These are phyloP conservation scores for Trichophyton verrucosum DNA, from an alignment of 2,329 filamentous ascomycete species.

Conservation along the genomic window DNA sequence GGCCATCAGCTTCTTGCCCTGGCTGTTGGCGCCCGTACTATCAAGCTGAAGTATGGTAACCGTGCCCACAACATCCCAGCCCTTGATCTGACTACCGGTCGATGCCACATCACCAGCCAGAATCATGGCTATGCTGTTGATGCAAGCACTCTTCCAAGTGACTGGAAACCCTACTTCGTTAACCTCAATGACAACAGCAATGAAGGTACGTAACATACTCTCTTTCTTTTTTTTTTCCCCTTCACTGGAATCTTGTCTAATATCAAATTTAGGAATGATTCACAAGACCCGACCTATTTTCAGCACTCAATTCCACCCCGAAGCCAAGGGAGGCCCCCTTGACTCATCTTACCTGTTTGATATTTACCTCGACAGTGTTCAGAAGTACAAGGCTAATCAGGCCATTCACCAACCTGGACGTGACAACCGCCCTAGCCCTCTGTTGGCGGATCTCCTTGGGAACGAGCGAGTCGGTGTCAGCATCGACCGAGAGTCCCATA, in stretches of 20 bases:
- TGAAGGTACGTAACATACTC: slow-evolving; percentile 47
- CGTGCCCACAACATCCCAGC: slow-evolving; percentile 97
- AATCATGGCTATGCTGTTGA: slow-evolving; percentile 98
- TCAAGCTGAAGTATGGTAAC: slow-evolving; percentile 99
- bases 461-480: slow-evolving; percentile 91
- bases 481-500: slow-evolving; percentile 42
- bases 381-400: slow-evolving; percentile 77
- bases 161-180: slow-evolving; percentile 97
- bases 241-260: not conserved
- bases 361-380: slow-evolving; percentile 82
- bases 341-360: slow-evolving; percentile 95
- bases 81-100: slow-evolving; percentile 83
- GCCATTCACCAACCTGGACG: slow-evolving; percentile 55
- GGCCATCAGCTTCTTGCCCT: slow-evolving; percentile 92
- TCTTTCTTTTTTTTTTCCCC: not conserved
- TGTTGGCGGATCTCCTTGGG: slow-evolving; percentile 79
- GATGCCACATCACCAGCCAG: slow-evolving; percentile 97
- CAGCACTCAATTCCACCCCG: slow-evolving; percentile 96
- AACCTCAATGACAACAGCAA: slow-evolving; percentile 97
- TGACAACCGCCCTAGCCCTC: slow-evolving; percentile 75
- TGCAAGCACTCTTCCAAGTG: slow-evolving; percentile 61
- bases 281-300: slow-evolving; percentile 95
- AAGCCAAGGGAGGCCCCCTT: slow-evolving; percentile 92
- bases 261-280: slow-evolving; percentile 52
- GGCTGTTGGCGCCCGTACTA: slow-evolving; percentile 73